Percentiles rank a stretch among this genome's conserved stretches.
Conservation (phyloP, 805 yeast species). For the Starmera dryadoides region DNA sequence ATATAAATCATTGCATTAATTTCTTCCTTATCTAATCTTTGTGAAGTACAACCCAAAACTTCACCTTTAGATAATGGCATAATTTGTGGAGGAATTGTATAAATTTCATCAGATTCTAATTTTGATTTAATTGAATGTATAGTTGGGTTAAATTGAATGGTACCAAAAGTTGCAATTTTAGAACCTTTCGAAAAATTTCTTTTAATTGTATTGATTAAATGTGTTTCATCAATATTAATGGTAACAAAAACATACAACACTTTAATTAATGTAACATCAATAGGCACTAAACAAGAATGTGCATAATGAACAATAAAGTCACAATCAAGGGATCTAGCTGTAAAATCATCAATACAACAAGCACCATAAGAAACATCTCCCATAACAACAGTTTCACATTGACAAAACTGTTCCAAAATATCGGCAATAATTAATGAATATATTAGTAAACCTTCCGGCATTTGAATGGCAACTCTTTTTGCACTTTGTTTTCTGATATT, state of each 20-base stretch:
- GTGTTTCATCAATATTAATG: constrained; percentile 78
- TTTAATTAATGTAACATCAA: constrained; percentile 84
- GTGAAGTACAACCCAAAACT: constrained; percentile 93
- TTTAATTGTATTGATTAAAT: constrained; percentile 68
- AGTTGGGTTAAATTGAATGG: constrained; percentile 95
- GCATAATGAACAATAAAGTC: constrained; percentile 96
- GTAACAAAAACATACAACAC: constrained; percentile 95
- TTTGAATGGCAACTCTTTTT: constrained; percentile 83
- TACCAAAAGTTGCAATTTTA: constrained; percentile 81
- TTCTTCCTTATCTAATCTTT: constrained; percentile 57
- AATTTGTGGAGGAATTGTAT: constrained; percentile 80
- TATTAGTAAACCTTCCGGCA: constrained; percentile 94
- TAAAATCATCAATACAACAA: constrained; percentile 94
- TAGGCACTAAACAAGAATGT: constrained; percentile 93
- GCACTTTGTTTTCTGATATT: constrained; percentile 71
- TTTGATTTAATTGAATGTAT: constrained; percentile 69
- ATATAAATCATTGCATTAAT: constrained; percentile 80
- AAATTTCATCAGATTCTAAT: constrained; percentile 45
- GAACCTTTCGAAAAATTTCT: constrained; percentile 60
- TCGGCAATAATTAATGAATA: constrained; percentile 88
- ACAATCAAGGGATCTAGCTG: constrained; percentile 89
- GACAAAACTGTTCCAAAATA: constrained; percentile 85
- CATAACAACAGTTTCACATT: constrained; percentile 86
- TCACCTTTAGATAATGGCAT: constrained; percentile 93
- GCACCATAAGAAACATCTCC: constrained; percentile 99